These are phyloP conservation scores for Cordyceps cicadae DNA, from an alignment of 2,329 filamentous ascomycete species.

Conservation along the genomic window DNA sequence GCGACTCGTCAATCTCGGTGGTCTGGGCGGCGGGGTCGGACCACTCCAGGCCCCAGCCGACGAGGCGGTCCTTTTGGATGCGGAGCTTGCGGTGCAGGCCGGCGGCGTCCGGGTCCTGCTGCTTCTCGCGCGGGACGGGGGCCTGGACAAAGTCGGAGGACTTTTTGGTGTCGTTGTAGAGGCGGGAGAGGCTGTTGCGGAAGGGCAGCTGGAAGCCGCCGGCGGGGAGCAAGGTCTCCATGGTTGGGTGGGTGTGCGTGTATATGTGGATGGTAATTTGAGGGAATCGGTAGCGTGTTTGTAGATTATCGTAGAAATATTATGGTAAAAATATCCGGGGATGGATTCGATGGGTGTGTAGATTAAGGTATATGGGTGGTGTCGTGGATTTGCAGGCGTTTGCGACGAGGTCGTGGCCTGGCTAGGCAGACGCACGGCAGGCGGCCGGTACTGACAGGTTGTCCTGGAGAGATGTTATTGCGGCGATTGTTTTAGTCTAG, in stretches of 20 bases:
- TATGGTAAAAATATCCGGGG: neutral
- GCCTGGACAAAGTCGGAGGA: constrained; percentile 65
- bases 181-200: constrained; percentile 56
- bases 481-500: neutral
- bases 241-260: constrained; percentile 18
- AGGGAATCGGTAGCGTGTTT: neutral
- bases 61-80: constrained; percentile 71
- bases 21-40: constrained; percentile 62
- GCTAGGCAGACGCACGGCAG: constrained; percentile 3
- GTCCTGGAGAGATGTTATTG: neutral
- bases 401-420: neutral
- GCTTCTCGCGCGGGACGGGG: constrained; percentile 50
- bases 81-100: constrained; percentile 66
- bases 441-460: neutral
- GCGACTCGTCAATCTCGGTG: constrained; percentile 61
- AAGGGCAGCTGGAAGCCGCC: constrained; percentile 49
- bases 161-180: constrained; percentile 76
- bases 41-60: constrained; percentile 77
- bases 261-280: neutral
- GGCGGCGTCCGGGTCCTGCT: constrained; percentile 56
- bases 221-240: constrained; percentile 44
- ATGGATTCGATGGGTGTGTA: neutral
- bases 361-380: neutral
- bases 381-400: neutral
- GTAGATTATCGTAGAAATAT: neutral